Evolutionary conservation across 345 rosid species (phyloP), one percentile per base, ranked within the genome.

Genomic region (Dimocarpus longan): DNA sequence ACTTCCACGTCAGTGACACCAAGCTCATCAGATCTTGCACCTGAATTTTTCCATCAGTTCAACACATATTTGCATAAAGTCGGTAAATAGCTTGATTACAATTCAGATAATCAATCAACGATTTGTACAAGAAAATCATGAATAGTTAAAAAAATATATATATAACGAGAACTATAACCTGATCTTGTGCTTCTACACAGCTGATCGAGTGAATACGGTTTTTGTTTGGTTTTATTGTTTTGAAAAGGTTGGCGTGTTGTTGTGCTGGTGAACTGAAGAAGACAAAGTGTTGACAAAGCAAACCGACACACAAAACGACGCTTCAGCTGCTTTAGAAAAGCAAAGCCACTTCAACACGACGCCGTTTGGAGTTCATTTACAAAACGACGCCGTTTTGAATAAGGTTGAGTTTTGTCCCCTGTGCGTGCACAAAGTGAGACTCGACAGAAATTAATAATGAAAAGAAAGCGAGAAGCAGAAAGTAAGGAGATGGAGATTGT

Each of bases 401-500:
- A n/a, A 3, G 71, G 54, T 43, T 65, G 28, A 26, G 12, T 11
- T n/a, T 42, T 68, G 71, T 43, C 4, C 22, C 6, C 8, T 0
- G 1, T 3, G 15, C 5, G 4, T 12, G 21, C 11, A 59, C 64
- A n/a, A 59, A n/a, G 64, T 59, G 26, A 9, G 64, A 12, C 24
- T 66, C 13, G 66, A 37, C 1, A 1, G 1, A 60, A 57, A 75
- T 26, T 26, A 26, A 26, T 26, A 32, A 84, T 84, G 82, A 85
- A 84, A 79, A 84, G 82, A 74, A 80, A 75, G 65, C 79, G 87
- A 69, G 80, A 66, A 39, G 70, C 60, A 66, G 82, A 62, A 68
- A 84, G 42, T 32, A 70, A 57, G 18, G 50, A 75, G 76, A 86
- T 84, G 91, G 97, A 91, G 76, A 84, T 86, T 46, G 85, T 85